Evolutionary conservation across 495 filamentous ascomycete species (phyloP).

Genomic region (Aspergillus taichungensis): DNA sequence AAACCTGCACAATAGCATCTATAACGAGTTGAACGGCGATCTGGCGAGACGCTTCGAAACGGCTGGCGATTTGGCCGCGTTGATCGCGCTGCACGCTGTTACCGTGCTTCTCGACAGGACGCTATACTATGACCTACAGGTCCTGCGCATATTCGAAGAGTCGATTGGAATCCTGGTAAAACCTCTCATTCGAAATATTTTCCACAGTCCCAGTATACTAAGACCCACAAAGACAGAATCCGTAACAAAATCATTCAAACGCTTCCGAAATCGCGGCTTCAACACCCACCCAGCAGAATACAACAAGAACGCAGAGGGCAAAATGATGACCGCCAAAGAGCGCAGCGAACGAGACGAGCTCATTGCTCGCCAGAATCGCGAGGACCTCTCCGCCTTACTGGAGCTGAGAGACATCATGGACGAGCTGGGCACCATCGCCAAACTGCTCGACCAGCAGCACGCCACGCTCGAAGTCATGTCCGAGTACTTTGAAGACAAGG

Average conservation of each 20-base stretch:
- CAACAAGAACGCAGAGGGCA: slow-evolving; percentile 38
- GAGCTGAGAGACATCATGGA: slow-evolving; percentile 62
- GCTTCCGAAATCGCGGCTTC: slow-evolving; percentile 46
- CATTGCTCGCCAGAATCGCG: slow-evolving; percentile 46
- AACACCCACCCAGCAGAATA: slow-evolving; percentile 40
- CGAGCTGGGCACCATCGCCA: slow-evolving; percentile 50
- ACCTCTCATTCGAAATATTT: not conserved
- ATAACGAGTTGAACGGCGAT: slow-evolving; percentile 61
- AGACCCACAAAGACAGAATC: slow-evolving; percentile 42
- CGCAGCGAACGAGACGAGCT: slow-evolving; percentile 45
- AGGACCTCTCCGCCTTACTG: slow-evolving; percentile 54
- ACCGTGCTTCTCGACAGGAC: slow-evolving; percentile 53
- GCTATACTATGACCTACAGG: slow-evolving; percentile 51
- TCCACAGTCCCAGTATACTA: slow-evolving; percentile 1
- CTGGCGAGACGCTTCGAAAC: slow-evolving; percentile 56
- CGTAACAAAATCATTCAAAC: slow-evolving; percentile 54
- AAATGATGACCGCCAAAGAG: slow-evolving; percentile 23
- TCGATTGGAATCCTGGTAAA: slow-evolving; percentile 54
- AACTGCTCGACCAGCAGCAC: slow-evolving; percentile 51
- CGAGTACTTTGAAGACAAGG: slow-evolving; percentile 26
- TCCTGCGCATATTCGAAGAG: slow-evolving; percentile 60
- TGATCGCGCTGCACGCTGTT: slow-evolving; percentile 53
- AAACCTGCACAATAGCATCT: slow-evolving; percentile 55
- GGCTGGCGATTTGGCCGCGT: slow-evolving; percentile 51
- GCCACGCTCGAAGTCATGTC: slow-evolving; percentile 41